A percentile compares a stretch with the other conserved stretches of the same genome.
Evolutionary conservation across 331 rosid genomes (phyloP).

Genomic region (Acacia concinna): DNA sequence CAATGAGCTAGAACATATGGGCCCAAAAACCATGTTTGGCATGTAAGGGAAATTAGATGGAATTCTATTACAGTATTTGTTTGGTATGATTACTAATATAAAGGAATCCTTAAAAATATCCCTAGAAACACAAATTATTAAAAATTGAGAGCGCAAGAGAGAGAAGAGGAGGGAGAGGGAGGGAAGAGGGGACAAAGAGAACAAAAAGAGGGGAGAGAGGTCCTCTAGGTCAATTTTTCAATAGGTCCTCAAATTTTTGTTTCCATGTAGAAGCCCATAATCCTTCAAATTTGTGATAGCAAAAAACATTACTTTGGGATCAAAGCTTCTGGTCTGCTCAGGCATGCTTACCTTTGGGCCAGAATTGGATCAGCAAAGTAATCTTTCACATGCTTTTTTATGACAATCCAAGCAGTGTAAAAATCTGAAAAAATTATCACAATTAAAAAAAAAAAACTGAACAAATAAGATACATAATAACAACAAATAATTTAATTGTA

Average conservation of each 20-base stretch:
- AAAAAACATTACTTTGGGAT: constrained; percentile 18
- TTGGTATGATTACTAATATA: background rate
- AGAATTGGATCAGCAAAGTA: constrained; percentile 57
- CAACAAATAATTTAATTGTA: constrained; percentile 28
- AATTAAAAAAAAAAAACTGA: constrained; percentile 58
- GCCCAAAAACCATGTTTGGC: background rate
- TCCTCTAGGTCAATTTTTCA: background rate
- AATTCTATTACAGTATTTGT: background rate
- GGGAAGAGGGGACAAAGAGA: background rate
- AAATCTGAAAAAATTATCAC: constrained; percentile 57
- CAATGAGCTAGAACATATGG: background rate
- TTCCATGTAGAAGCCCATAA: background rate
- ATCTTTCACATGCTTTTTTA: constrained; percentile 62
- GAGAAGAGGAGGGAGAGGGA: background rate
- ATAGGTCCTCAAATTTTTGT: background rate
- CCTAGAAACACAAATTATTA: background rate
- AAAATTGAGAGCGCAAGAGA: background rate
- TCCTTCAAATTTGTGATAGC: background rate
- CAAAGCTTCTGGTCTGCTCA: constrained; percentile 21
- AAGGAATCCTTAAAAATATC: background rate
- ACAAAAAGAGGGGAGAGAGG: background rate
- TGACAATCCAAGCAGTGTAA: constrained; percentile 95
- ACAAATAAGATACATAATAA: constrained; percentile 21
- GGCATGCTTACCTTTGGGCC: constrained; percentile 66
- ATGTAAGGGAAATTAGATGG: background rate